Conservation (phyloP, 1,284 basidiomycete species). For the Tremellales sp. region DNA sequence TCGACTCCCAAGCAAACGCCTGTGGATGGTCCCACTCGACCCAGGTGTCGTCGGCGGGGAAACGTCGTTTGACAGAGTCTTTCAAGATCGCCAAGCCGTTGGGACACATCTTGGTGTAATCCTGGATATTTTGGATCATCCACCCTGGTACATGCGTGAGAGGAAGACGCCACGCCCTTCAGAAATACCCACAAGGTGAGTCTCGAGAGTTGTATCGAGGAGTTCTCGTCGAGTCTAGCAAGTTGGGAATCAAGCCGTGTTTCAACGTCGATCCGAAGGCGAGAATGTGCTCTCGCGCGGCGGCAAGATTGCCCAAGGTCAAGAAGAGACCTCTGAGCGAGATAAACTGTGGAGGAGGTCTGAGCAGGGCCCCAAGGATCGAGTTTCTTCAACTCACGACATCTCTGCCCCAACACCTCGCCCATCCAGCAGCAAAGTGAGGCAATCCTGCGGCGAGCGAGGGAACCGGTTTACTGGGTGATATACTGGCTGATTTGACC, state of each 20-base stretch:
- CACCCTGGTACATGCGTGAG: constrained; percentile 66
- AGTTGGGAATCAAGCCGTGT: constrained; percentile 87
- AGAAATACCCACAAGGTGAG: constrained; percentile 22
- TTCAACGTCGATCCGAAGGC: constrained; percentile 75
- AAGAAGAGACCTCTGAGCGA: constrained; percentile 86
- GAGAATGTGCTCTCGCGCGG: constrained; percentile 79
- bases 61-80: constrained; percentile 80
- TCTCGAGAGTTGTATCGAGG: constrained; percentile 61
- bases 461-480: constrained; percentile 60
- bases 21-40: constrained; percentile 82
- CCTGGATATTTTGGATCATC: constrained; percentile 98
- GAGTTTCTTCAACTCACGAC: constrained; percentile 50
- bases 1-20: constrained; percentile 76
- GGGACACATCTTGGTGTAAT: constrained; percentile 80
- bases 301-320: constrained; percentile 82
- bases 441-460: constrained; percentile 90
- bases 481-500: constrained; percentile 80
- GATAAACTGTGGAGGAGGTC: constrained; percentile 60
- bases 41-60: constrained; percentile 91
- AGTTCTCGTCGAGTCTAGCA: constrained; percentile 78
- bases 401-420: constrained; percentile 93
- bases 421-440: constrained; percentile 87
- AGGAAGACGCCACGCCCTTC: constrained; percentile 53
- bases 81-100: constrained; percentile 76
- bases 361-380: background rate